These are phyloP conservation scores for Coemansia aciculifera DNA, from an alignment of 192 early-diverging fungal genomes.

Conservation along the genomic window DNA sequence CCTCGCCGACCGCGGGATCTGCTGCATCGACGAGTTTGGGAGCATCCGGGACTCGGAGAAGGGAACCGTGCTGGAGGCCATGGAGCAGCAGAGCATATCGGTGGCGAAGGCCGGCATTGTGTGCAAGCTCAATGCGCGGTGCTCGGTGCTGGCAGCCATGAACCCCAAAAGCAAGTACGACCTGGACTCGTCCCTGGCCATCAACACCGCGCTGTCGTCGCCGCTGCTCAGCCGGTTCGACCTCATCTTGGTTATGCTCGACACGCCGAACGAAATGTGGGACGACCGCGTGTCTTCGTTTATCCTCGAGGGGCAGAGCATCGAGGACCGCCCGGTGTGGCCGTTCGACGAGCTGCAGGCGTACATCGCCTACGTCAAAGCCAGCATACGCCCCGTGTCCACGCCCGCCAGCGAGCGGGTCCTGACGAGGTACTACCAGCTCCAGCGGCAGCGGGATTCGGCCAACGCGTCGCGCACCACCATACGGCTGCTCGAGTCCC, in stretches of 20 bases:
- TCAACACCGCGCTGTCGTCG: slow-evolving; percentile 68
- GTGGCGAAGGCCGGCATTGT: slow-evolving; percentile 80
- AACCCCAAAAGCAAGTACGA: slow-evolving; percentile 80
- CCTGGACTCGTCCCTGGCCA: slow-evolving; percentile 55
- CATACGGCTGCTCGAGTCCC: slow-evolving; percentile 62
- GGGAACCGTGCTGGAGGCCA: slow-evolving; percentile 75
- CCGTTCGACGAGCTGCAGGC: slow-evolving; percentile 64
- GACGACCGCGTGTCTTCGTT: slow-evolving; percentile 62
- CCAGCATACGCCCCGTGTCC: slow-evolving; percentile 56
- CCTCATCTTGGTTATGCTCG: slow-evolving; percentile 69
- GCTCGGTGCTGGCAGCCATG: slow-evolving; percentile 78
- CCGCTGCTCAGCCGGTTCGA: slow-evolving; percentile 77
- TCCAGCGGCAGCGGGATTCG: slow-evolving; percentile 66
- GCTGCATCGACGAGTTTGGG: slow-evolving; percentile 86
- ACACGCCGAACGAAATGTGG: slow-evolving; percentile 65
- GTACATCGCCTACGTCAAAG: slow-evolving; percentile 65
- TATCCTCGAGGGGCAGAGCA: slow-evolving; percentile 29
- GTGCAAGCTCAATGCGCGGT: slow-evolving; percentile 76
- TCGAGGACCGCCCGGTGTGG: slow-evolving; percentile 45
- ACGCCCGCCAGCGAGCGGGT: slow-evolving; percentile 65
- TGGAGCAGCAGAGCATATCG: slow-evolving; percentile 84
- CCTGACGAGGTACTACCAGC: slow-evolving; percentile 69
- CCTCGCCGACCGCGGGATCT: slow-evolving; percentile 73
- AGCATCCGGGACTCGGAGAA: slow-evolving; percentile 72
- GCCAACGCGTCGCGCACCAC: slow-evolving; percentile 73